These are phyloP conservation scores for Polymyxa betae DNA, from an alignment of 208 protist genomes.

Conservation along the genomic window DNA sequence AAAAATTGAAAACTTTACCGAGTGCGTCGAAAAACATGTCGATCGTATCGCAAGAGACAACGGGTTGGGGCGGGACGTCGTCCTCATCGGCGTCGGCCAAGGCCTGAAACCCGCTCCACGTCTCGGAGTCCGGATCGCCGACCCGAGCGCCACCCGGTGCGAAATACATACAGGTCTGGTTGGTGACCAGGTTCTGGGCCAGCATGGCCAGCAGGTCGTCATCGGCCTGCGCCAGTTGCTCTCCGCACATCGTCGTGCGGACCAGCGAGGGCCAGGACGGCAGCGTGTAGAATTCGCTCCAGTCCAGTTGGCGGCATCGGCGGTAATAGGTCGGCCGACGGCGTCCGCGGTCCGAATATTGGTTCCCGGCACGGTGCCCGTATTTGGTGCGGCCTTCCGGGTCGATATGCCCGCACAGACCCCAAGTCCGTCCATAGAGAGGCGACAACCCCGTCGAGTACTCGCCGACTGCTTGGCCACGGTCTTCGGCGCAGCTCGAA, in stretches of 20 bases:
- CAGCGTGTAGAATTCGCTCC: background rate
- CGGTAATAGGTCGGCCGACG: background rate
- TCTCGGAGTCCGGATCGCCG: background rate
- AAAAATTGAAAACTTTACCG: too few relatives aligned
- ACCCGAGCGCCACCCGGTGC: background rate
- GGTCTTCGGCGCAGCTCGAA: background rate
- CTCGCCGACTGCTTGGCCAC: background rate
- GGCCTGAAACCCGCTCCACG: background rate
- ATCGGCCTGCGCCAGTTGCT: background rate
- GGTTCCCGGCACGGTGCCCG: background rate
- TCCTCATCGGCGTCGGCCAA: background rate
- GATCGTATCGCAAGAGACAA: background rate
- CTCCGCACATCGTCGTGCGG: background rate
- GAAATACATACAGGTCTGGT: background rate
- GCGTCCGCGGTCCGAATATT: background rate
- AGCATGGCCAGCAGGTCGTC: background rate
- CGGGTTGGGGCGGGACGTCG: too few relatives aligned
- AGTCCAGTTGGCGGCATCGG: background rate
- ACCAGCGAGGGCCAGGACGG: background rate
- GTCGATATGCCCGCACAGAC: background rate
- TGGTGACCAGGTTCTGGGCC: background rate
- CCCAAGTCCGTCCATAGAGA: background rate
- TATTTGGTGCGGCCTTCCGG: background rate
- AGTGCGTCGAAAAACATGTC: background rate
- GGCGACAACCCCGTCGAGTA: background rate